Evolutionary conservation across 257 asterid species (phyloP).

Genomic region (Nicotiana tabacum): DNA sequence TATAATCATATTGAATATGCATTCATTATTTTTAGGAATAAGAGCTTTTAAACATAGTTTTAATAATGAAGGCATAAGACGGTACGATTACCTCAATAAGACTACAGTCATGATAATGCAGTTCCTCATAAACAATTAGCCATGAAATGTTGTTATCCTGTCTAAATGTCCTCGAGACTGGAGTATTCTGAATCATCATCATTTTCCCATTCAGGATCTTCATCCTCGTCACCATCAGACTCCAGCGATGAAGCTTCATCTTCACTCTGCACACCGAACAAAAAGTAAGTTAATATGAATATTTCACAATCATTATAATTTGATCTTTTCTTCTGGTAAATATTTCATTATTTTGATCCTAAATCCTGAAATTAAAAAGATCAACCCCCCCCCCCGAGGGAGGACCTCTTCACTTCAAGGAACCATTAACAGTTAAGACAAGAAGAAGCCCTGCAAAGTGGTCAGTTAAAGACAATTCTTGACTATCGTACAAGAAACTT

Average conservation of each 20-base stretch:
- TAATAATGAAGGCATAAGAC: background rate
- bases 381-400: background rate
- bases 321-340: background rate
- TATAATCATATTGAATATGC: background rate
- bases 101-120: background rate
- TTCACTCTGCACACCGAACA: conserved; percentile 39
- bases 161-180: conserved; percentile 10
- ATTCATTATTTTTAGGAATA: background rate
- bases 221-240: conserved; percentile 44
- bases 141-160: background rate
- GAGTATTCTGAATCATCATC: conserved; percentile 24
- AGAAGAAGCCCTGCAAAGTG: background rate
- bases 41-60: background rate
- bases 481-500: background rate
- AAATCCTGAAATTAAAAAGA: background rate
- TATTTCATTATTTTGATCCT: background rate
- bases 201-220: conserved; percentile 33
- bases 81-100: background rate
- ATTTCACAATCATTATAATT: background rate
- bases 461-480: background rate
- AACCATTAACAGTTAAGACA: background rate
- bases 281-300: background rate
- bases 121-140: background rate
- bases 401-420: background rate
- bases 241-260: conserved; percentile 46